Base-by-base conservation (phyloP, 495 filamentous ascomycete genomes). In the Bacidia rubella region DNA sequence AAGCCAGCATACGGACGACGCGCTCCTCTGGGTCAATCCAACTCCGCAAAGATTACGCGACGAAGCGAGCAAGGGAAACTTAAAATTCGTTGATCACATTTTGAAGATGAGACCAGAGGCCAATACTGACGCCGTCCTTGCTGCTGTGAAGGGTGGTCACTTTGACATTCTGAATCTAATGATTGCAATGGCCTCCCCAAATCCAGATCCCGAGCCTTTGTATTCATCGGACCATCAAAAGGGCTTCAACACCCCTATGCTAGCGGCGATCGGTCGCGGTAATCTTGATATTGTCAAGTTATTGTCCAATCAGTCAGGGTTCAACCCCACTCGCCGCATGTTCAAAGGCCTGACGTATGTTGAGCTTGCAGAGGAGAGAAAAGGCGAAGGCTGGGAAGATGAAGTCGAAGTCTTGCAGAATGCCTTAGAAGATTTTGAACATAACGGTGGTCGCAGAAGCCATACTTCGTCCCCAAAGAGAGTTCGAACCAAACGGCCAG, bases 71-170 rank as follows among this genome's bases (percentile, higher is more conserved):
- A 85, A 83, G 60, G 90, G 90, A 29, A 90, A 98, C 56, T 76
- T 84, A 45, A 78, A 77, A 47, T 85, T 82, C 12, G 87, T 92
- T 44, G 81, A 77, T 24, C 80, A 82, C 57, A 85, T 95, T 49
- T 68, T 95, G 40, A 85, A 86, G 62, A 84, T 89, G 40, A 66
- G 75, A 51, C 75, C 81, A 29, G 80, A 83, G 55, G 85, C 87
- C 19, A 88, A 95, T 63, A 79, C 85, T 2, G 87, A 87, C 44
- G 85, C 86, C 41, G 77, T 95, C 60, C 84, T 93, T 47, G 86
- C 85, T 49, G 93, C 92, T 7, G 89, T 90, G n/a, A 82, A 84
- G 60, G 92, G 88, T 42, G 90, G 90, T 1, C 90, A 98, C 60
- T 81, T 85, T 53, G 80, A 87, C 29, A 85, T 94, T 12, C 74